Percentiles rank a stretch among this genome's conserved stretches.
These are phyloP conservation scores for Paecilomyces niveus DNA, from an alignment of 2,329 filamentous ascomycete species.

Conservation along the genomic window DNA sequence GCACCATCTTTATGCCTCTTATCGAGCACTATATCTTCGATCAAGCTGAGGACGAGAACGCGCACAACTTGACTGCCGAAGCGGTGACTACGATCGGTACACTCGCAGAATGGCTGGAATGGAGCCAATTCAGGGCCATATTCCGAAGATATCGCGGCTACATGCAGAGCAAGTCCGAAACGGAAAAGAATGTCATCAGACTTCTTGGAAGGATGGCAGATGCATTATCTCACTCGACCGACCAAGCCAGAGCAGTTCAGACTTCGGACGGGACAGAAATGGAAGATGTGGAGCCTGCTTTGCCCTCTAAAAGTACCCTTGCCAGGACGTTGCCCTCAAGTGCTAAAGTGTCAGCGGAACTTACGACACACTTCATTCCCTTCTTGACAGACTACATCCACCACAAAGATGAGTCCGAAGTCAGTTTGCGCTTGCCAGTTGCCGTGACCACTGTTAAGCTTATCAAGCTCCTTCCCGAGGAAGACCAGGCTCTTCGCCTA, in stretches of 20 bases:
- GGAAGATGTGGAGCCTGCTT: conserved; percentile 20
- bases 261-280: conserved; percentile 14
- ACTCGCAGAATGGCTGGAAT: conserved; percentile 71
- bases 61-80: conserved; percentile 79
- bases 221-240: conserved; percentile 55
- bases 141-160: conserved; percentile 79
- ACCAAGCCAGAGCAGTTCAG: conserved; percentile 17
- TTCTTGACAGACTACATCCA: conserved; percentile 78
- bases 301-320: conserved; percentile 40
- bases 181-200: conserved; percentile 78
- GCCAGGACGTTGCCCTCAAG: conserved; percentile 59
- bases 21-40: conserved; percentile 93
- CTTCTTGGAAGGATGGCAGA: conserved; percentile 77
- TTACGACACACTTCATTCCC: conserved; percentile 69
- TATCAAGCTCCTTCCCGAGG: conserved; percentile 67
- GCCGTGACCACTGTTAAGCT: conserved; percentile 85
- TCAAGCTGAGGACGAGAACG: conserved; percentile 64
- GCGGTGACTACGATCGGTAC: conserved; percentile 72
- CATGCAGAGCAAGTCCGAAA: conserved; percentile 69
- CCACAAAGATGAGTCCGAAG: conserved; percentile 88
- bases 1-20: conserved; percentile 81
- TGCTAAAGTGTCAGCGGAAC: conserved; percentile 62
- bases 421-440: conserved; percentile 85
- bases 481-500: conserved; percentile 65
- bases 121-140: conserved; percentile 81